Conservation (phyloP, 2,329 filamentous ascomycete species). For the Tolypocladium tropicale region DNA sequence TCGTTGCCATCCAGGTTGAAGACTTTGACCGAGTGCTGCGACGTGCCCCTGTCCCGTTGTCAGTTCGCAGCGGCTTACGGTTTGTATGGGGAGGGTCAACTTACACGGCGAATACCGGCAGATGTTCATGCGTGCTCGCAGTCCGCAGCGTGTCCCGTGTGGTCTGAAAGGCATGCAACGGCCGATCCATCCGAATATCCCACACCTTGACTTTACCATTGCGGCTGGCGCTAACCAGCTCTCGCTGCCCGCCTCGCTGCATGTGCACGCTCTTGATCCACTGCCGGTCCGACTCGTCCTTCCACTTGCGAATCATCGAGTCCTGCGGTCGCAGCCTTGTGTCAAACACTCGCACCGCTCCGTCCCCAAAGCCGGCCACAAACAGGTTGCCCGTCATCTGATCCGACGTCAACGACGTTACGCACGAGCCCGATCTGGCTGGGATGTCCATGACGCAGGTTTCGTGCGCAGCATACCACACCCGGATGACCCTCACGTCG, state of each 20-base stretch:
- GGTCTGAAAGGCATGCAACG: slow-evolving; percentile 62
- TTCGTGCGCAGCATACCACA: slow-evolving; percentile 93
- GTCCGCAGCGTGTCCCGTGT: slow-evolving; percentile 73
- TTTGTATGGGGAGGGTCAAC: slow-evolving; percentile 22
- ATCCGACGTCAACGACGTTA: slow-evolving; percentile 91
- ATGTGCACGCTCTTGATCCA: slow-evolving; percentile 97
- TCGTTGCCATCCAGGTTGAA: slow-evolving; percentile 79
- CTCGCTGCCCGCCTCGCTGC: slow-evolving; percentile 87
- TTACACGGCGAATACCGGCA: slow-evolving; percentile 90
- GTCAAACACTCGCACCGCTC: slow-evolving; percentile 89
- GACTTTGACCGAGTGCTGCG: slow-evolving; percentile 77
- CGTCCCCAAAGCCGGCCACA: slow-evolving; percentile 92
- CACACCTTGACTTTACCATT: slow-evolving; percentile 92
- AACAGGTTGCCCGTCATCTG: slow-evolving; percentile 97
- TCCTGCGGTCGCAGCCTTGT: slow-evolving; percentile 74
- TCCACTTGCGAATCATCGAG: slow-evolving; percentile 94
- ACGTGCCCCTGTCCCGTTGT: slow-evolving; percentile 58
- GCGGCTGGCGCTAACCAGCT: slow-evolving; percentile 80
- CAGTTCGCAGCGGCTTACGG: slow-evolving; percentile 12
- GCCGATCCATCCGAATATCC: slow-evolving; percentile 83
- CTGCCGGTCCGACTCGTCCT: slow-evolving; percentile 72
- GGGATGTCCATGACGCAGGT: slow-evolving; percentile 90
- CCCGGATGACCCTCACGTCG: slow-evolving; percentile 87
- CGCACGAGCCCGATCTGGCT: slow-evolving; percentile 86
- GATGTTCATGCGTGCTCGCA: slow-evolving; percentile 87